Evolutionary conservation across 140 eudicot species (phyloP).

Genomic region (Oenanthe javanica): DNA sequence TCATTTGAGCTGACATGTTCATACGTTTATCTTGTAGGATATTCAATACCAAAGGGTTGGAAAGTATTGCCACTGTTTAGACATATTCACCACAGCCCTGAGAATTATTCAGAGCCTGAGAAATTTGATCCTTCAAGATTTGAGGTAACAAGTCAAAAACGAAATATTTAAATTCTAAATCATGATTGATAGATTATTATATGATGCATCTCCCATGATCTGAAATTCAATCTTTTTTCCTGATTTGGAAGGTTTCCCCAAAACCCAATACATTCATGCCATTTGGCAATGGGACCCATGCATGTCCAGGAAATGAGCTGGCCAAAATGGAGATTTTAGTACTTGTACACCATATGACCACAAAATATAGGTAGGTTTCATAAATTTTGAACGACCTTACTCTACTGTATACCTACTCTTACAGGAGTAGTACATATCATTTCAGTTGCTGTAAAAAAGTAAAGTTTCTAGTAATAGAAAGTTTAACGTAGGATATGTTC

Average conservation of each 20-base stretch:
- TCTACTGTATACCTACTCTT: not conserved
- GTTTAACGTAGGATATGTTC: slow-evolving; percentile 3
- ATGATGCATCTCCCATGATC: slow-evolving; percentile 1
- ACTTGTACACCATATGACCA: slow-evolving; percentile 80
- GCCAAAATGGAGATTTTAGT: slow-evolving; percentile 91
- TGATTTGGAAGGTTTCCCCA: slow-evolving; percentile 69
- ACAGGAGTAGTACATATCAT: not conserved
- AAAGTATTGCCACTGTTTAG: slow-evolving; percentile 90
- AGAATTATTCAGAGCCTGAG: slow-evolving; percentile 75
- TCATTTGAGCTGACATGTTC: slow-evolving; percentile 1
- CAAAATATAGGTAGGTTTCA: slow-evolving; percentile 84
- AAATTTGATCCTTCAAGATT: slow-evolving; percentile 98
- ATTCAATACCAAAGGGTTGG: slow-evolving; percentile 97
- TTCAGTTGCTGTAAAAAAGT: slow-evolving; percentile 1
- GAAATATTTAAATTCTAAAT: not conserved
- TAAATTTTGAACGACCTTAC: not conserved
- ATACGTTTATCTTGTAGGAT: slow-evolving; percentile 38
- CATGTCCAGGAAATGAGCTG: slow-evolving; percentile 97
- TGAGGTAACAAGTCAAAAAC: slow-evolving; percentile 44
- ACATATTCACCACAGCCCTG: slow-evolving; percentile 91
- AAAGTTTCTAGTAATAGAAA: slow-evolving; percentile 14
- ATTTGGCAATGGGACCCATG: slow-evolving; percentile 94
- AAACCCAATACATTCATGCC: slow-evolving; percentile 95
- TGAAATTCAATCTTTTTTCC: slow-evolving; percentile 14
- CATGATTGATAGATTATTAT: not conserved